Evolutionary conservation across 805 yeast species (phyloP), one percentile per base, ranked within the genome.

Genomic region (Sugiyamaella boreocaroliniensis): DNA sequence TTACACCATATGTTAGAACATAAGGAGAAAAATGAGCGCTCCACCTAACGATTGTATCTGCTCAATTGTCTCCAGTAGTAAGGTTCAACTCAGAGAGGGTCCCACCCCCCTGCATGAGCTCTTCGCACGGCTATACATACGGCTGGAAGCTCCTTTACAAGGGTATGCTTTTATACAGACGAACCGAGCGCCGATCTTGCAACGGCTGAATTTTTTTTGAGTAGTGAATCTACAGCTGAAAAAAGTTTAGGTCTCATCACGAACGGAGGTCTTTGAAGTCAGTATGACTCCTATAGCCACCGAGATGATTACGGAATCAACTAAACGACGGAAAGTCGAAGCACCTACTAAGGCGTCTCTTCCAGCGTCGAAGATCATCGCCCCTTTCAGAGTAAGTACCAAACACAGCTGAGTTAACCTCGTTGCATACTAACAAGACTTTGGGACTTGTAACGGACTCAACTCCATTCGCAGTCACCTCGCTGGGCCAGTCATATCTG

Each of bases 391-490:
- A 70, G 86, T 78, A 61, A 47, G 69, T 53, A 22, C 26, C 6
- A 22, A 22, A 4, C 9, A 1, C 12, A 48, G 15, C 8, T 8
- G 6, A 26, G 14, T n/a, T 19, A 4, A 29, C 20, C 18, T 18
- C 14, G n/a, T 29, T n/a, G 15, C 15, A 29, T 51, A 47, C 54
- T 43, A 10, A 22, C 14, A 43, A 68, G 68, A 63, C 71, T 15
- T 73, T 93, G 22, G 99, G 99, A 4, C 82, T 88, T 64, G 95
- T 95, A n/a, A 78, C 96, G 29, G 88, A 88, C 64, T 83, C 80
- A 40, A 74, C 77, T 1, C 98, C 98, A 2, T 88, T 90, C 65
- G 86, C 96, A 6, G 74, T 89, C 18, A 95, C 98, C 26, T 82
- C 92, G 1, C 75, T 92, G 54, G 99, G 99, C 49, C 77, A 87